phyloP scores from a whole-genome alignment of 2,329 filamentous ascomycete genomes.

The Sphaerulina vaccinii region DNA sequence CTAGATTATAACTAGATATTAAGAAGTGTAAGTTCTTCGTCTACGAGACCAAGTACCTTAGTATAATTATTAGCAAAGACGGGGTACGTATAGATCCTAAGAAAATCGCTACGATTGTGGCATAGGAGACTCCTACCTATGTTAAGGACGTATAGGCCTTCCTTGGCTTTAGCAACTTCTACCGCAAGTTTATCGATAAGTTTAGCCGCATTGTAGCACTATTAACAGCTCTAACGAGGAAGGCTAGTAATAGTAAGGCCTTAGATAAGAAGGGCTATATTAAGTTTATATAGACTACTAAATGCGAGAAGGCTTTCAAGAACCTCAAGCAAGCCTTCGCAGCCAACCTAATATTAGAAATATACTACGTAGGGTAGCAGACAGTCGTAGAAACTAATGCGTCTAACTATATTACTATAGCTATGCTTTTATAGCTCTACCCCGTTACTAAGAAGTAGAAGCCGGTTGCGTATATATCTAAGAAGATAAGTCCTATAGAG shows the following conservation, averaged over 20 bases:
- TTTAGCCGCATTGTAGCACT: neutral
- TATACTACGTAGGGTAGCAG: no score
- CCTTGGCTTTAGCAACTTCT: slow-evolving; percentile 17
- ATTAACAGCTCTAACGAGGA: neutral
- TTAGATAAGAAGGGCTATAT: neutral
- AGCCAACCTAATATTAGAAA: no score
- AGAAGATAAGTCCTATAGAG: slow-evolving; percentile 14
- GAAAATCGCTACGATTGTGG: slow-evolving; percentile 16
- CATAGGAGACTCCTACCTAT: slow-evolving; percentile 17
- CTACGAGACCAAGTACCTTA: slow-evolving; percentile 22
- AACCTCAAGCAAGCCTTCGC: slow-evolving; percentile 3
- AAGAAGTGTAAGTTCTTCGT: slow-evolving; percentile 27
- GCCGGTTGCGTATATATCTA: slow-evolving; percentile 12
- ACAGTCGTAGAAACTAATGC: no score
- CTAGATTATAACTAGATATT: slow-evolving; percentile 20
- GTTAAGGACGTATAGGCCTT: slow-evolving; percentile 25
- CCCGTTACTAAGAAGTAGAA: neutral
- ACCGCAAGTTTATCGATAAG: neutral
- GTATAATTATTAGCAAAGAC: slow-evolving; percentile 21
- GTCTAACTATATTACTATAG: no score
- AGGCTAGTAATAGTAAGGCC: neutral
- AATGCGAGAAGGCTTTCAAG: slow-evolving; percentile 1
- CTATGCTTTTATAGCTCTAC: neutral
- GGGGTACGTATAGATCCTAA: slow-evolving; percentile 20
- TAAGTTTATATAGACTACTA: neutral